phyloP scores from a whole-genome alignment of 2,329 filamentous ascomycete species.

The Pestalotiopsis sp. region DNA sequence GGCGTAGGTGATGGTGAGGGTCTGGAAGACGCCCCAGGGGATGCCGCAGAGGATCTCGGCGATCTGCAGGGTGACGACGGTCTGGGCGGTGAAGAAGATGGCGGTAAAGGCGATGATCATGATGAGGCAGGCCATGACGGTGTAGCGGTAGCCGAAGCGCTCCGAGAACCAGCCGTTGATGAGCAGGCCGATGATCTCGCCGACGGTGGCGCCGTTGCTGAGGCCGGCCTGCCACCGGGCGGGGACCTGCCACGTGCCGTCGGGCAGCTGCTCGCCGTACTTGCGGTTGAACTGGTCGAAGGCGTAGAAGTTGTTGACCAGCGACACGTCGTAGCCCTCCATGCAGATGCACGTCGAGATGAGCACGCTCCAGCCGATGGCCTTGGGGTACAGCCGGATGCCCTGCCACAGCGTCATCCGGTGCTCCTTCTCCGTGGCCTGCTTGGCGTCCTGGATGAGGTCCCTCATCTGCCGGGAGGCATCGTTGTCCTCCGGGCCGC shows the following conservation, averaged over 20 bases:
- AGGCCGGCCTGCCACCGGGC: conserved; percentile 65
- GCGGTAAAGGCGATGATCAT: conserved; percentile 60
- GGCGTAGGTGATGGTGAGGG: conserved; percentile 66
- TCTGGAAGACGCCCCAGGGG: conserved; percentile 63
- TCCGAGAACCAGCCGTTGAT: conserved; percentile 69
- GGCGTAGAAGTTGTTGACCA: conserved; percentile 80
- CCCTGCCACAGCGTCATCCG: conserved; percentile 76
- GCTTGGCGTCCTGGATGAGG: conserved; percentile 47
- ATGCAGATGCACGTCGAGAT: conserved; percentile 92
- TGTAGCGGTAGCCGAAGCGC: conserved; percentile 69
- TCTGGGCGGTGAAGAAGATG: conserved; percentile 67
- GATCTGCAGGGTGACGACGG: conserved; percentile 58
- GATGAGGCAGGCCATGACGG: conserved; percentile 60
- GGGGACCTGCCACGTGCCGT: conserved; percentile 57
- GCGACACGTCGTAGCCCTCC: conserved; percentile 84
- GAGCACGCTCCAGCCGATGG: conserved; percentile 78
- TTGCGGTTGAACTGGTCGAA: conserved; percentile 61
- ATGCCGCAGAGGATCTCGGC: conserved; percentile 67
- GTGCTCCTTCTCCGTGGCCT: conserved; percentile 64
- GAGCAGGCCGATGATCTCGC: conserved; percentile 68
- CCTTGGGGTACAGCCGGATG: conserved; percentile 83
- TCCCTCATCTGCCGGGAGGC: conserved; percentile 31
- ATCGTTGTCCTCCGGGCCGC: background rate
- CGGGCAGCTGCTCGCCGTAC: conserved; percentile 51
- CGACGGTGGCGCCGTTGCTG: conserved; percentile 52